Evolutionary conservation across 208 protist genomes (phyloP).

Genomic region (Trypanosoma avium): DNA sequence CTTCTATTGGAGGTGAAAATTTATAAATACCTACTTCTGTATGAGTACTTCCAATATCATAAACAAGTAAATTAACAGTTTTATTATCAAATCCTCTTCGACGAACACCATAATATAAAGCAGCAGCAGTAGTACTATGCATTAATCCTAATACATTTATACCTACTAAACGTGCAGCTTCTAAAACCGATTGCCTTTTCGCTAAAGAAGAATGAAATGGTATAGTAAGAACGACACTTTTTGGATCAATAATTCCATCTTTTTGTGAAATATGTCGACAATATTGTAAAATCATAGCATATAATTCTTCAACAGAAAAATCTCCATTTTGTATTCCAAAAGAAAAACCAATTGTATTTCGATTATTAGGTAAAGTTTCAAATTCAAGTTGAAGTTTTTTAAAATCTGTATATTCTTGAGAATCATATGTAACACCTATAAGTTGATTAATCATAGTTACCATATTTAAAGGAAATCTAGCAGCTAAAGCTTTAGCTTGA

Average conservation of each 20-base stretch:
- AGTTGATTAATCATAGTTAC: slow-evolving; percentile 68
- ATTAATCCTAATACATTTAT: slow-evolving; percentile 88
- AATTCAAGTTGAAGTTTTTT: slow-evolving; percentile 51
- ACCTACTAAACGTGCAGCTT: slow-evolving; percentile 81
- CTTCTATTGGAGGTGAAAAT: slow-evolving; percentile 52
- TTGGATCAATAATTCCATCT: slow-evolving; percentile 50
- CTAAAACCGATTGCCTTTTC: slow-evolving; percentile 86
- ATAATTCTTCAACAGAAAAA: slow-evolving; percentile 87
- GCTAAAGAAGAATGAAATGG: slow-evolving; percentile 81
- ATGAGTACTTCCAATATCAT: slow-evolving; percentile 87
- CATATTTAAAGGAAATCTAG: slow-evolving; percentile 84
- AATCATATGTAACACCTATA: slow-evolving; percentile 42
- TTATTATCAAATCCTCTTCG: slow-evolving; percentile 75
- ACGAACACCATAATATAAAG: slow-evolving; percentile 86
- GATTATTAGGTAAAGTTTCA: slow-evolving; percentile 21
- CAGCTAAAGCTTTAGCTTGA: slow-evolving; percentile 79
- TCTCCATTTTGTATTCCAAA: slow-evolving; percentile 45
- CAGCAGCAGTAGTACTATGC: slow-evolving; percentile 90
- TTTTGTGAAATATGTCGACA: slow-evolving; percentile 44
- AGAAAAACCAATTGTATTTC: slow-evolving; percentile 47
- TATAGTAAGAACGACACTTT: slow-evolving; percentile 86
- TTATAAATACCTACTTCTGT: slow-evolving; percentile 87
- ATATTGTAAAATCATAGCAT: slow-evolving; percentile 86
- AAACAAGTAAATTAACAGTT: slow-evolving; percentile 74
- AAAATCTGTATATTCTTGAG: slow-evolving; percentile 22